These are phyloP conservation scores for Scheffersomyces insectosa DNA, from an alignment of 1,139 yeast genomes.

Conservation along the genomic window DNA sequence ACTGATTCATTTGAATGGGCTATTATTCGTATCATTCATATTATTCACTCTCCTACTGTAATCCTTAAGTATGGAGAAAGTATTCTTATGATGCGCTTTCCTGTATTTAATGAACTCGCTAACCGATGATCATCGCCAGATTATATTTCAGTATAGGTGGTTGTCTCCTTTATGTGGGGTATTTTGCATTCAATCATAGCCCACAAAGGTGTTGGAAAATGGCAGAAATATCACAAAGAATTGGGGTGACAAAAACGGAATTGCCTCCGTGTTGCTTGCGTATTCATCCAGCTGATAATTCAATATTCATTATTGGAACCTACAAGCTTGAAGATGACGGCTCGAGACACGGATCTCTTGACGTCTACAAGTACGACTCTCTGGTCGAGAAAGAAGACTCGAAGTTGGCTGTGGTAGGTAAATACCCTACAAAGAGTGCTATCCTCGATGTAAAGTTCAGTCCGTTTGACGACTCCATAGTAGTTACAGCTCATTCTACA, in stretches of 20 bases:
- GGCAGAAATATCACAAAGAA: slow-evolving; percentile 10
- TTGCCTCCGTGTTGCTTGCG: slow-evolving; percentile 85
- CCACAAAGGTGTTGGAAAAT: background rate
- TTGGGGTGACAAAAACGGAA: slow-evolving; percentile 37
- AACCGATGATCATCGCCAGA: no score
- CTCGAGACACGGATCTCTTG: slow-evolving; percentile 71
- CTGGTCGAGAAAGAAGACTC: slow-evolving; percentile 9
- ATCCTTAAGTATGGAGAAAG: no score
- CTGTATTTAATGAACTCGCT: no score
- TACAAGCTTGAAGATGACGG: slow-evolving; percentile 68
- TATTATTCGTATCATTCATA: no score
- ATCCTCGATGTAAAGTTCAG: slow-evolving; percentile 72
- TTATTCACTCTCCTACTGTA: no score
- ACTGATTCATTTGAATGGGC: no score
- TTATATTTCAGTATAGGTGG: no score
- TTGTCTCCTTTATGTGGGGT: no score
- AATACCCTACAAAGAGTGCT: slow-evolving; percentile 55
- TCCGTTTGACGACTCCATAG: slow-evolving; percentile 47
- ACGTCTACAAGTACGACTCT: slow-evolving; percentile 44
- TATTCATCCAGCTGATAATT: slow-evolving; percentile 51
- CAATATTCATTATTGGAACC: slow-evolving; percentile 67
- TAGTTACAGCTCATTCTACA: slow-evolving; percentile 76
- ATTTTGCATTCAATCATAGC: no score
- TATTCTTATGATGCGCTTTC: no score
- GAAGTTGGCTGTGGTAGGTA: slow-evolving; percentile 21